Base-by-base conservation (phyloP, 139 green algal species). In the Chlamydomonas schloesseri region DNA sequence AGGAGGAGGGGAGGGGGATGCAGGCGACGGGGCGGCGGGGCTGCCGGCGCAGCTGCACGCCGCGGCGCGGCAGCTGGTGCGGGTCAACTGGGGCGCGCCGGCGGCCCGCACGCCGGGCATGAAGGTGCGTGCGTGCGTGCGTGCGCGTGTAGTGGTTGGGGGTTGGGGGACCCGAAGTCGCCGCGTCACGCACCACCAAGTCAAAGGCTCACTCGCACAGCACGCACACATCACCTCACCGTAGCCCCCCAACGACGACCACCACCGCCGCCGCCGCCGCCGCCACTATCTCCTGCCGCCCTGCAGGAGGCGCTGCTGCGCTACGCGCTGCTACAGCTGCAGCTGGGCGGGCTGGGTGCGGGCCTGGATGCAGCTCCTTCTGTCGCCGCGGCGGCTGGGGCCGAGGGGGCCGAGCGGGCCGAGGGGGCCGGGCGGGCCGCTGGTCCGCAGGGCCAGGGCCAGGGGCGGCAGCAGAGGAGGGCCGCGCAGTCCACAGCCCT, bases 301-400 rank as follows among this genome's bases (percentile, higher is more conserved):
- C n/a, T n/a, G n/a, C 78, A 84, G 78, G 78, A 84, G 60, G 71
- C 64, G 8, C 29, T 67, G 46, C n/a, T 26, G 23, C 78, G 64
- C 42, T 84, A 84, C 78, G 33, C 18, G 5, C 64, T 75, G 78
- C 78, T 84, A 31, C 64, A 74, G 78, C 78, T 84, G 78, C 78
- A 84, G 37, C 62, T 84, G 29, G 78, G 78, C 11, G 78, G 42
- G 21, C 64, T 84, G 62, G 76, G 53, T 26, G 1, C 57, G 33
- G 10, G 11, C 3, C 18, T 11, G 29, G 65, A 11, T 5, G 29
- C 47, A 31, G 31, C 24, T 6, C 46, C 53, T 13, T 23, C 53
- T 23, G 13, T 15, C 53, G 13, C 53, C 53, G 53, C 13, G 13
- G 13, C 53, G 13, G 53, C 13, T 58, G 13, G 13, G 13, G 15